Evolutionary conservation across 2,329 filamentous ascomycete species (phyloP).

Genomic region (Pseudocercospora ulei): DNA sequence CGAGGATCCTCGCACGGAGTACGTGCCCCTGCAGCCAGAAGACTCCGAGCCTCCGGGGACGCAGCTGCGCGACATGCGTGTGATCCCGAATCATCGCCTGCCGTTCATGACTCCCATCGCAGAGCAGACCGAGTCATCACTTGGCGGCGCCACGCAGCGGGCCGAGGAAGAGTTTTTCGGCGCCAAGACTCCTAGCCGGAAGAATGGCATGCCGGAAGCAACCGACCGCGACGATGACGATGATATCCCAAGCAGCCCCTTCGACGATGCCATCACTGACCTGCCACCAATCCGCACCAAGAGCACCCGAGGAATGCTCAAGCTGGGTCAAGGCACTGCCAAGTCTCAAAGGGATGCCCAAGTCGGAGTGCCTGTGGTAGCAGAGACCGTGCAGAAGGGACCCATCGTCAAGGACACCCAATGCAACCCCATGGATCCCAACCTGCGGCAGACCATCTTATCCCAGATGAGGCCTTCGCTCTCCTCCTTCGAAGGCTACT

Average conservation of each 20-base stretch:
- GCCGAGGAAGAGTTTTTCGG: conserved; percentile 49
- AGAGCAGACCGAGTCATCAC: conserved; percentile 82
- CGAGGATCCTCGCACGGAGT: conserved; percentile 50
- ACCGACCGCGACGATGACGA: conserved; percentile 37
- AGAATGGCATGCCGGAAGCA: conserved; percentile 36
- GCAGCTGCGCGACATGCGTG: conserved; percentile 68
- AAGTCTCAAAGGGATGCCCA: conserved; percentile 31
- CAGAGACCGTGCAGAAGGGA: conserved; percentile 47
- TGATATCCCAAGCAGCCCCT: conserved; percentile 58
- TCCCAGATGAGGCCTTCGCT: conserved; percentile 63
- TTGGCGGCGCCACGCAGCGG: conserved; percentile 55
- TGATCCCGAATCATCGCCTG: conserved; percentile 77
- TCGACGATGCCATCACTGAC: conserved; percentile 54
- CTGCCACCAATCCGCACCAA: conserved; percentile 47
- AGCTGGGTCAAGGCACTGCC: conserved; percentile 30
- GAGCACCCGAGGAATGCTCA: conserved; percentile 39
- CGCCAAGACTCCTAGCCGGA: conserved; percentile 69
- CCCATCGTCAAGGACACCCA: conserved; percentile 71
- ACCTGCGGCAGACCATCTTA: conserved; percentile 64
- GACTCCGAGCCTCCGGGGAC: conserved; percentile 67
- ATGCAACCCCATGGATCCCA: conserved; percentile 82
- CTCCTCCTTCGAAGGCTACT: conserved; percentile 65
- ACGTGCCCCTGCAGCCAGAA: conserved; percentile 71
- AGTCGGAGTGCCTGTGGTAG: conserved; percentile 24
- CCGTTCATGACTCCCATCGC: conserved; percentile 99